Evolutionary conservation across 2,329 filamentous ascomycete species (phyloP), one percentile per base, ranked within the genome.

Genomic region (Neospermospora avenae): DNA sequence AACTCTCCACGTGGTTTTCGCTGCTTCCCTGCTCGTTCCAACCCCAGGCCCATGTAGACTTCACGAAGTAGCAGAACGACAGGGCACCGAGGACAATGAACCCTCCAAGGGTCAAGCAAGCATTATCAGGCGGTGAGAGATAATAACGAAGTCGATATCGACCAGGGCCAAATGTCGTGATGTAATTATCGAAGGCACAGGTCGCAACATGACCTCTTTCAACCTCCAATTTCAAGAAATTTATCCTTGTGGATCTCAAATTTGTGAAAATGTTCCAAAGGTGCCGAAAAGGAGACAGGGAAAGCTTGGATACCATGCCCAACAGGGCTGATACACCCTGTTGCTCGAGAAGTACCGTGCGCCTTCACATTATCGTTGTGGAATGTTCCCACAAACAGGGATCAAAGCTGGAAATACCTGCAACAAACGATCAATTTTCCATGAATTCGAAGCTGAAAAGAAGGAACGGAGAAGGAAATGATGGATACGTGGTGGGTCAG

Each of bases 381-480:
- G 18, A 24, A 5, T 24, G 20, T 45, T 49, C 18, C 48, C 48
- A 51, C 31, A 51, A 24, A 51, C 31, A 51, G 31, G 48, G 48
- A 18, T 16, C 4, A 51, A 10, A 31, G 16, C 4, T 28, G 8
- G 48, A 25, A 45, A 37, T 42, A 42, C n/a, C 5, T 42, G 39
- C 39, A 42, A 3, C 11, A 18, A 20, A 16, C 48, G 34, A 34
- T 4, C 28, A 31, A 28, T 1, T 49, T 51, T 22, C 28, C 22
- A 18, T 28, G 35, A 51, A 16, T 51, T 51, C 3, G 48, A 51
- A 37, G 48, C 28, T 16, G 28, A 18, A 31, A 51, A 51, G 28
- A 35, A 51, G 28, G 31, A 37, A 37, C 48, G 48, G 34, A 51
- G 48, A 51, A 51, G 48, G 28, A 51, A 51, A 51, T 35, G 48